Percentiles rank a stretch among this genome's conserved stretches.
Evolutionary conservation across 371 early-diverging fungal species (phyloP).

Genomic region (Mortierella sp.): DNA sequence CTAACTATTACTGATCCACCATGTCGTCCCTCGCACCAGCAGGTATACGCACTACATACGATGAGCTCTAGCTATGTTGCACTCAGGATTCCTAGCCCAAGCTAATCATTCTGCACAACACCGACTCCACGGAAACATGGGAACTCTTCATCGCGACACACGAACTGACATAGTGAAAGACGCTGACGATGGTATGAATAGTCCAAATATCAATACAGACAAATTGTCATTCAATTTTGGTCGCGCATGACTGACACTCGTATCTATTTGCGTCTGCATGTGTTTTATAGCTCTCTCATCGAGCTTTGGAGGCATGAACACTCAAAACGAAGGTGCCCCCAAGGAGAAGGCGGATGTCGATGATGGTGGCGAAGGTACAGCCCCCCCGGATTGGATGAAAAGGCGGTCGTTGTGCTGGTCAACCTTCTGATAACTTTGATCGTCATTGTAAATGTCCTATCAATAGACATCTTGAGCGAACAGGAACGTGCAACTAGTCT

Average conservation of each 20-base stretch:
- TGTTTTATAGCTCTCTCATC: no score
- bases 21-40: conserved; percentile 9
- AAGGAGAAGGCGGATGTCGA: no score
- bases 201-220: neutral
- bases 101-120: no score
- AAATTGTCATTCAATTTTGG: neutral
- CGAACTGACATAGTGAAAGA: neutral
- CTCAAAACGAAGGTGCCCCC: no score
- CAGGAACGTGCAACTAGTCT: conserved; percentile 55
- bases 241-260: neutral
- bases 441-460: neutral
- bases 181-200: neutral
- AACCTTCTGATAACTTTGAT: no score
- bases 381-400: no score
- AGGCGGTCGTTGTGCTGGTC: no score
- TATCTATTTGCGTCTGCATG: neutral
- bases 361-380: no score
- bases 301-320: no score
- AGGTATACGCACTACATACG: conserved; percentile 10
- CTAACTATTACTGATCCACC: neutral
- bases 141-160: neutral
- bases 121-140: no score
- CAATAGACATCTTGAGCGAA: conserved; percentile 29
- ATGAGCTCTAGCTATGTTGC: neutral
- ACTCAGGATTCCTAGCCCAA: no score